Base-by-base conservation (phyloP, 2,329 filamentous ascomycete genomes). In the Xylaria digitata region DNA sequence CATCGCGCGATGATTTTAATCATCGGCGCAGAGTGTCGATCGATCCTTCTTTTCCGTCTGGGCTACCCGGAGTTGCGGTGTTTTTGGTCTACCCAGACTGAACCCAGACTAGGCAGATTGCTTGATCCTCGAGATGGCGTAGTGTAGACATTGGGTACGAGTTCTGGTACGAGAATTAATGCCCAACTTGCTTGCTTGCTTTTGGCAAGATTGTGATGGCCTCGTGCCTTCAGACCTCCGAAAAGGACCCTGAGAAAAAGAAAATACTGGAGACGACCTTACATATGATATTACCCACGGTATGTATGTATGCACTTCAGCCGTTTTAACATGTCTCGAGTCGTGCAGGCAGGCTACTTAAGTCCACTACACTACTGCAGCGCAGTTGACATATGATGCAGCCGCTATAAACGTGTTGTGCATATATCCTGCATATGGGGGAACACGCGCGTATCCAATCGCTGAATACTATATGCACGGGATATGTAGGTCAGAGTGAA, bases 321-420 rank as follows among this genome's bases (percentile, higher is more conserved):
- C 58, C 45, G 58, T 62, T 62, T 58, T 46, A 34, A 42, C 48
- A 52, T 42, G 48, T 15, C 45, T 64, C 49, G 32, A 65, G 52
- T 53, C 40, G 40, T 58, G 55, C 32, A 26, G 26, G 21, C 21
- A 57, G 45, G 30, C 45, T 40, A 45, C 58, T 43, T 42, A 21
- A n/a, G 43, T 8, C 34, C 56, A 50, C 43, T 52, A 34, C 11
- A 40, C 37, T 57, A 37, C 34, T 45, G 62, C 49, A 34, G 13
- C 37, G 49, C 56, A 54, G 61, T 53, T 43, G 43, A 34, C 32
- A 34, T 34, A 26, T 26, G 26, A 52, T 53, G 54, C 52, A 58
- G 17, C 45, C 40, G 21, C 43, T 32, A 45, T 59, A 21, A 42
- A 62, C 26, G 23, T 57, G 55, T 64, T 40, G 61, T 42, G 56